Evolutionary conservation across 306 rosid species (phyloP).

Genomic region (Ormosia emarginata): DNA sequence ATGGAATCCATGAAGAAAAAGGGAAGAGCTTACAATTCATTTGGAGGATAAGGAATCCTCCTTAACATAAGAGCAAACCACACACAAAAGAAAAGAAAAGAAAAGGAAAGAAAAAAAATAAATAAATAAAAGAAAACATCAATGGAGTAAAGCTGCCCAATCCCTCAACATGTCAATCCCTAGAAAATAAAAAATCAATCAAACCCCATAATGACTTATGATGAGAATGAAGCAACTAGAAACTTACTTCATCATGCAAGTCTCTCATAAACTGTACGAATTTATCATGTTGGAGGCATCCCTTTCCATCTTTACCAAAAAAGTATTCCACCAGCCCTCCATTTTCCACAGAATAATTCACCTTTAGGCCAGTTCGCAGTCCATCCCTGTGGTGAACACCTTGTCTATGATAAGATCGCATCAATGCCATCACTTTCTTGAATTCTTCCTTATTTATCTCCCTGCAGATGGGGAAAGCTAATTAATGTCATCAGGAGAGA

Average conservation of each 20-base stretch:
- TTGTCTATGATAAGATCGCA: conserved; percentile 66
- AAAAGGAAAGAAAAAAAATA: neutral
- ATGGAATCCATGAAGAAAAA: neutral
- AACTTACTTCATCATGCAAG: conserved; percentile 56
- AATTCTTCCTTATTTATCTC: conserved; percentile 70
- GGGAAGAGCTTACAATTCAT: conserved; percentile 9
- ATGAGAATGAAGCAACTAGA: neutral
- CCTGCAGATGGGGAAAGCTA: conserved; percentile 18
- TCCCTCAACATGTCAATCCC: neutral
- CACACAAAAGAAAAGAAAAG: neutral
- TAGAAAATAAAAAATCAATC: neutral
- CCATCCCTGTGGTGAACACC: conserved; percentile 56
- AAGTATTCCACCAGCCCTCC: conserved; percentile 75
- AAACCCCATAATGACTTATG: neutral
- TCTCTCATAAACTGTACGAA: conserved; percentile 58
- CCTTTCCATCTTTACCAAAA: conserved; percentile 67
- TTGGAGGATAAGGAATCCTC: conserved; percentile 13
- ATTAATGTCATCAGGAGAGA: neutral
- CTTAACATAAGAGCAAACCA: conserved; percentile 12
- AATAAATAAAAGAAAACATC: neutral
- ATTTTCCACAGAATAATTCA: conserved; percentile 51
- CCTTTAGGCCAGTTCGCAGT: conserved; percentile 39
- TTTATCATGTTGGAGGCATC: conserved; percentile 49
- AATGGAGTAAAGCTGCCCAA: conserved; percentile 6
- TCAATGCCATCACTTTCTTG: conserved; percentile 77